phyloP scores from a whole-genome alignment of 371 early-diverging fungal genomes.

The Mucor indicus region DNA sequence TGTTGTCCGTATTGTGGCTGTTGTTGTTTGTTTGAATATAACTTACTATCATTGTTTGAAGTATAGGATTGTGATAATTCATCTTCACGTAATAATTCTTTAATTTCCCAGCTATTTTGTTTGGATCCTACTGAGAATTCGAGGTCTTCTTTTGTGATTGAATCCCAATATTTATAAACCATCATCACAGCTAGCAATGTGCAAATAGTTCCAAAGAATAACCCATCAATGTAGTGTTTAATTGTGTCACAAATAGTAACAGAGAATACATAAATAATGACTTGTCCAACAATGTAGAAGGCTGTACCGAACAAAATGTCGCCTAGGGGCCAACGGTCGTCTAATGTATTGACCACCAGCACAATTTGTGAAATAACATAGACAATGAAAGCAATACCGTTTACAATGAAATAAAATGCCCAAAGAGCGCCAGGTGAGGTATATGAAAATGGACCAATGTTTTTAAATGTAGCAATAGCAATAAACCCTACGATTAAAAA shows the following conservation, averaged over 20 bases:
- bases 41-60: conserved; percentile 5
- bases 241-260: conserved; percentile 78
- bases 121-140: conserved; percentile 94
- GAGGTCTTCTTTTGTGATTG: conserved; percentile 96
- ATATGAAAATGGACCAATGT: conserved; percentile 60
- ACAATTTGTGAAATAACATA: conserved; percentile 90
- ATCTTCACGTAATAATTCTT: conserved; percentile 71
- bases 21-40: conserved; percentile 16
- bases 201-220: conserved; percentile 92
- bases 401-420: conserved; percentile 85
- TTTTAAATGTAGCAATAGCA: conserved; percentile 79
- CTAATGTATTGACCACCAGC: conserved; percentile 90
- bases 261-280: conserved; percentile 77
- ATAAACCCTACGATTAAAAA: conserved; percentile 77
- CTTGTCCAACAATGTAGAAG: conserved; percentile 86
- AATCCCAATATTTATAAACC: conserved; percentile 99
- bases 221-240: conserved; percentile 94
- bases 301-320: conserved; percentile 86
- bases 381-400: conserved; percentile 75
- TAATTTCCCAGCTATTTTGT: conserved; percentile 91
- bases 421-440: conserved; percentile 77
- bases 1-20: conserved; percentile 24
- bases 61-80: conserved; percentile 33
- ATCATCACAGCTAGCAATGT: conserved; percentile 96
- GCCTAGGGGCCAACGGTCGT: conserved; percentile 95